A percentile compares a stretch with the other conserved stretches of the same genome.
phyloP scores from a whole-genome alignment of 495 filamentous ascomycete genomes.

The Aspergillus asperescens region DNA sequence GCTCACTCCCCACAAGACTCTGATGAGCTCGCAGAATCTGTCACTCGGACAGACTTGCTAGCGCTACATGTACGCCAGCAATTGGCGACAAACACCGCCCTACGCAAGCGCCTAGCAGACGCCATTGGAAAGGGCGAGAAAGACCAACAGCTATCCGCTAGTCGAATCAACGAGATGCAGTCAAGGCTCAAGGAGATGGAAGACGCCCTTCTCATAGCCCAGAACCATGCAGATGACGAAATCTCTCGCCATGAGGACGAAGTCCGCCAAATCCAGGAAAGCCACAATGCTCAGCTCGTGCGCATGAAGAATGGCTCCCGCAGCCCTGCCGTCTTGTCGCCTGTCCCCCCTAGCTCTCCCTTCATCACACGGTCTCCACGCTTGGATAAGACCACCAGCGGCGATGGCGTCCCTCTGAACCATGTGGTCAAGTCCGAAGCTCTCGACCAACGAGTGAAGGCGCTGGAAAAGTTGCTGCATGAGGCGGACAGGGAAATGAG shows the following conservation, averaged over 20 bases:
- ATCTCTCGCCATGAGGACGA: conserved; percentile 84
- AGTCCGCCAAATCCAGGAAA: conserved; percentile 65
- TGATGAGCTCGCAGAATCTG: conserved; percentile 61
- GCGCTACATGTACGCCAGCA: conserved; percentile 71
- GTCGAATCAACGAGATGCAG: conserved; percentile 79
- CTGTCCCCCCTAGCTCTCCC: conserved; percentile 56
- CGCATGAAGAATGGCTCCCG: conserved; percentile 59
- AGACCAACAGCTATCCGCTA: conserved; percentile 71
- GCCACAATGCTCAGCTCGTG: conserved; percentile 69
- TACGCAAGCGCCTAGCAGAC: conserved; percentile 75
- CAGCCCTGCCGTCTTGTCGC: conserved; percentile 39
- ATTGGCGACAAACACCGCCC: conserved; percentile 64
- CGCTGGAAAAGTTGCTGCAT: conserved; percentile 74
- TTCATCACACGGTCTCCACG: conserved; percentile 53
- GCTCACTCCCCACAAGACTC: conserved; percentile 60
- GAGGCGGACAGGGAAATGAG: conserved; percentile 92
- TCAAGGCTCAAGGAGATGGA: conserved; percentile 71
- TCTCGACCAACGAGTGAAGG: conserved; percentile 67
- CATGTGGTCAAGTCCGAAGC: conserved; percentile 64
- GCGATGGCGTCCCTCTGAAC: conserved; percentile 50
- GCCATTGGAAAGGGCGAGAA: conserved; percentile 82
- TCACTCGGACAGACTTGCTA: conserved; percentile 71
- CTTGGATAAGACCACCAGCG: conserved; percentile 53
- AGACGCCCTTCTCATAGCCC: conserved; percentile 75
- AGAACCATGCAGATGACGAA: conserved; percentile 80